Percentiles rank a stretch among this genome's conserved stretches.
phyloP scores from a whole-genome alignment of 805 yeast species.

The Lipomyces yamadae region DNA sequence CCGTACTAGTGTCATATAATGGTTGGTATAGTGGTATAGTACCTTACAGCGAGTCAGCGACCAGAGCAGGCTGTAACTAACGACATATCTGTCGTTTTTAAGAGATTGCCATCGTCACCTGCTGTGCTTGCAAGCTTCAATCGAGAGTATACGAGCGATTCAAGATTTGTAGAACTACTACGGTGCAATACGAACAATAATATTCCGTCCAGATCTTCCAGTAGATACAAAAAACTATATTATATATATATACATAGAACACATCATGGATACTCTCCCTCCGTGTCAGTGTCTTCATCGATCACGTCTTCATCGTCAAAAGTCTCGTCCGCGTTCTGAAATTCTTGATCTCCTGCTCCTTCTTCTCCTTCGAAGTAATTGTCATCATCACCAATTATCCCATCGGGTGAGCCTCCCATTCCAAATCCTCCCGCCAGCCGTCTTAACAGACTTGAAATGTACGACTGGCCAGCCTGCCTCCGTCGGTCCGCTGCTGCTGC shows the following conservation, averaged over 20 bases:
- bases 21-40: too few relatives aligned
- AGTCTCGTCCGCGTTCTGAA: slow-evolving; percentile 9
- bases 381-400: slow-evolving; percentile 1
- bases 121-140: too few relatives aligned
- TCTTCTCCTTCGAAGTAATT: slow-evolving; percentile 12
- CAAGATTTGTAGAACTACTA: too few relatives aligned
- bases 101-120: too few relatives aligned
- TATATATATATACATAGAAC: background rate
- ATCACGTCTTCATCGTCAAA: slow-evolving; percentile 10
- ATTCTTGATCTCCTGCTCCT: slow-evolving; percentile 5
- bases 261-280: background rate
- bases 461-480: slow-evolving; percentile 4
- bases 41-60: too few relatives aligned
- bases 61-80: too few relatives aligned
- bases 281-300: slow-evolving; percentile 9
- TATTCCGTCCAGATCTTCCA: background rate
- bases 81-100: too few relatives aligned
- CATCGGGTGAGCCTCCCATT: background rate
- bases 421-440: background rate
- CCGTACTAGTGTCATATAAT: too few relatives aligned
- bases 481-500: slow-evolving; percentile 3
- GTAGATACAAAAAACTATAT: background rate
- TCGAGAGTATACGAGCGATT: too few relatives aligned
- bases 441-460: slow-evolving; percentile 8
- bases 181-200: background rate